phyloP scores from a whole-genome alignment of 352 stramenopile genomes.

The Lagenidium sp. region DNA sequence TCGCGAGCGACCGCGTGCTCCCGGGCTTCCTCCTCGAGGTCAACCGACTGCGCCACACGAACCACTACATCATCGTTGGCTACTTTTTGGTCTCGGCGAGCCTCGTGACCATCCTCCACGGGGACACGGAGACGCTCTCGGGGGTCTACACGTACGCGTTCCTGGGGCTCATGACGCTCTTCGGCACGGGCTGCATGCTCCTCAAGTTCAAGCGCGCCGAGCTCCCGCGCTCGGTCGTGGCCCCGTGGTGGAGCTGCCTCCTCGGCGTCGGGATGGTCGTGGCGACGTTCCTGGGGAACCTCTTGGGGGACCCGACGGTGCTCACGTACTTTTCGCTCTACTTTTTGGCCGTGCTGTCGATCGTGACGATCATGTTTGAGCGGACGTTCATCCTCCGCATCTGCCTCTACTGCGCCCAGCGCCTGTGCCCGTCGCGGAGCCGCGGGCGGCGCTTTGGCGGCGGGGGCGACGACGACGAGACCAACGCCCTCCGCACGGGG shows the following conservation, averaged over 20 bases:
- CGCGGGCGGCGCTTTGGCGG: slow-evolving; percentile 13
- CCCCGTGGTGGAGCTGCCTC: slow-evolving; percentile 84
- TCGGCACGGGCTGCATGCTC: slow-evolving; percentile 89
- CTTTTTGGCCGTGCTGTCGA: slow-evolving; percentile 67
- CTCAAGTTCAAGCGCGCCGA: slow-evolving; percentile 93
- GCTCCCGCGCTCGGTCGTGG: slow-evolving; percentile 80
- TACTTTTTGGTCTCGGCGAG: slow-evolving; percentile 88
- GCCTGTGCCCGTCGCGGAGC: slow-evolving; percentile 60
- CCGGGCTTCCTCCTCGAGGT: slow-evolving; percentile 69
- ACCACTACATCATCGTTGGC: slow-evolving; percentile 90
- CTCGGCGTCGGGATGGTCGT: slow-evolving; percentile 77
- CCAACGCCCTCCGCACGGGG: slow-evolving; percentile 54
- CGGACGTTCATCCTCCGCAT: slow-evolving; percentile 81
- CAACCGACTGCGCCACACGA: slow-evolving; percentile 81
- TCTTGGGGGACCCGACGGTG: slow-evolving; percentile 78
- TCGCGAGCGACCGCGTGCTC: slow-evolving; percentile 87
- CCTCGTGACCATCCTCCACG: slow-evolving; percentile 85
- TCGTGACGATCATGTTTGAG: slow-evolving; percentile 88
- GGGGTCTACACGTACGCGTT: slow-evolving; percentile 96
- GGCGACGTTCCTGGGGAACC: slow-evolving; percentile 77
- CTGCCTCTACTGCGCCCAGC: slow-evolving; percentile 68
- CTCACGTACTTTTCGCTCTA: slow-evolving; percentile 88
- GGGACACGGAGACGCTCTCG: slow-evolving; percentile 87
- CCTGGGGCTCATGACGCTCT: slow-evolving; percentile 92
- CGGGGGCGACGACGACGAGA: slow-evolving; percentile 30